Conservation (phyloP, 1,139 yeast genomes). For the Candida tropicalis region DNA sequence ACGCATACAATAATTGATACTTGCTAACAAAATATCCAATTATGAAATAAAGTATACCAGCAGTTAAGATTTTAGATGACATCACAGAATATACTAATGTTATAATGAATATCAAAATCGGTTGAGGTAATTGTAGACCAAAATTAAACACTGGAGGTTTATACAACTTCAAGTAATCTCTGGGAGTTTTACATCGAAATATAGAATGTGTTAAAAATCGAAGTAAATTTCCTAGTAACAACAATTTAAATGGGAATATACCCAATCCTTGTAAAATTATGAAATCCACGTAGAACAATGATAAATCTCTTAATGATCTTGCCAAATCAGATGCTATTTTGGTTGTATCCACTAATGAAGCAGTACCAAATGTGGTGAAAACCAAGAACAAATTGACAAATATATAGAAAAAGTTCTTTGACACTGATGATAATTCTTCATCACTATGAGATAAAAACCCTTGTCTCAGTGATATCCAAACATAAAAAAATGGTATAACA, state of each 20-base stretch:
- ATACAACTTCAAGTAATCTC: constrained; percentile 49
- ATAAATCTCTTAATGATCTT: constrained; percentile 64
- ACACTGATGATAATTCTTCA: constrained; percentile 74
- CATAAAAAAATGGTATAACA: constrained; percentile 73
- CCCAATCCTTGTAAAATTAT: constrained; percentile 84
- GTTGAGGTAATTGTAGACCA: constrained; percentile 68
- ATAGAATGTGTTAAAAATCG: constrained; percentile 58
- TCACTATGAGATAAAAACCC: constrained; percentile 82
- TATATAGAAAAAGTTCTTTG: constrained; percentile 81
- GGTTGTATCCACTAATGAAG: constrained; percentile 68
- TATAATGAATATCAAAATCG: constrained; percentile 60
- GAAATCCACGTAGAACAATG: constrained; percentile 80
- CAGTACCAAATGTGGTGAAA: constrained; percentile 80
- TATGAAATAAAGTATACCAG: constrained; percentile 63
- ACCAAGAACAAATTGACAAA: constrained; percentile 84
- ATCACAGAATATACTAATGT: constrained; percentile 64
- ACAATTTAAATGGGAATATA: constrained; percentile 75
- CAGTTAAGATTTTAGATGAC: constrained; percentile 65
- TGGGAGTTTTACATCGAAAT: constrained; percentile 57
- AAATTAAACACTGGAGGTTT: constrained; percentile 68
- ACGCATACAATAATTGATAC: constrained; percentile 64
- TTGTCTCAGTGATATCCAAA: constrained; percentile 67
- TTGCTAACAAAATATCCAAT: constrained; percentile 67
- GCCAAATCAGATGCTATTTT: constrained; percentile 81
- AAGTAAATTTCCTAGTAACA: constrained; percentile 65